A percentile compares a stretch with the other conserved stretches of the same genome.
Evolutionary conservation across 805 yeast species (phyloP).

Genomic region (Priceomyces medius): DNA sequence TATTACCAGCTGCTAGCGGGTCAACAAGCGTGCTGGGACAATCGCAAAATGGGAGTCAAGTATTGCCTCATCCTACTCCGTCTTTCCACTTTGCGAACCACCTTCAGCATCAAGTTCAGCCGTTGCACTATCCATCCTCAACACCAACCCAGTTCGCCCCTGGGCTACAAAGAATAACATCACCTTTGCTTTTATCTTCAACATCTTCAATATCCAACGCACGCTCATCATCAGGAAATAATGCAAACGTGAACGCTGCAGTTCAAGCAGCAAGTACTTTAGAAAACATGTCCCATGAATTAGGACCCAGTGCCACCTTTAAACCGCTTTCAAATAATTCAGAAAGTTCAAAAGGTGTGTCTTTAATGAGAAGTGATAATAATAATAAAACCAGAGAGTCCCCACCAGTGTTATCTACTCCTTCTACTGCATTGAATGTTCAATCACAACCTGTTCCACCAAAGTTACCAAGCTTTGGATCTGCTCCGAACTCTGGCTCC

Average conservation of each 20-base stretch:
- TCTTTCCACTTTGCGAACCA: constrained; percentile 18
- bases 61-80: constrained; percentile 8
- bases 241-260: constrained; percentile 14
- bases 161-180: constrained; percentile 59
- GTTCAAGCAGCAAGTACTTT: constrained; percentile 45
- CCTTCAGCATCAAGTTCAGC: constrained; percentile 42
- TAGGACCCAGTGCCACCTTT: constrained; percentile 45
- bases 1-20: constrained; percentile 24
- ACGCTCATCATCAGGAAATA: constrained; percentile 19
- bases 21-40: constrained; percentile 7
- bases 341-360: constrained; percentile 18
- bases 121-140: constrained; percentile 63
- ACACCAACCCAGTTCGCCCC: constrained; percentile 73
- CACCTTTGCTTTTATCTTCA: constrained; percentile 61
- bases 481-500: constrained; percentile 7
- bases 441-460: constrained; percentile 29
- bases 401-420: constrained; percentile 29
- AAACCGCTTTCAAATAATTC: constrained; percentile 17
- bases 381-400: constrained; percentile 13
- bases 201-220: constrained; percentile 44
- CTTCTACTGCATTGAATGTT: constrained; percentile 35
- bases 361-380: constrained; percentile 34
- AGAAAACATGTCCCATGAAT: constrained; percentile 43
- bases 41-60: constrained; percentile 4
- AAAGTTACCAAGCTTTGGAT: constrained; percentile 33